Conservation (phyloP, 2,329 filamentous ascomycete species). For the Cytospora piceae region DNA sequence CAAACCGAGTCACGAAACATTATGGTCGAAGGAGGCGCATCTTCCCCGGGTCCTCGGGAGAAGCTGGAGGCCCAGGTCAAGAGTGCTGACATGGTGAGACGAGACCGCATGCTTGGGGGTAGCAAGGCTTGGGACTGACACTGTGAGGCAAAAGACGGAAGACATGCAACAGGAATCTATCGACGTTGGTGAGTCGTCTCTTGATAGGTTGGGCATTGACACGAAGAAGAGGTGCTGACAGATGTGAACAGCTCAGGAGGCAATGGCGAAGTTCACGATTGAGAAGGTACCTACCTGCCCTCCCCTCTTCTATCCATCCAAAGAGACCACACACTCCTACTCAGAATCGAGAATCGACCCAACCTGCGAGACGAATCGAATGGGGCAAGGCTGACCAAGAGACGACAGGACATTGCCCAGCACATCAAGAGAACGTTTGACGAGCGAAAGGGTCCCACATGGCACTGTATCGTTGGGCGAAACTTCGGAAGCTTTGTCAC, state of each 20-base stretch:
- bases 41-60: conserved; percentile 61
- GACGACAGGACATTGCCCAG: conserved; percentile 82
- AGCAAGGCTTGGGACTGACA: conserved; percentile 9
- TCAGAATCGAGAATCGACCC: neutral
- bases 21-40: conserved; percentile 34
- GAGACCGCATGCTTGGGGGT: neutral
- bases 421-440: conserved; percentile 98
- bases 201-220: conserved; percentile 1
- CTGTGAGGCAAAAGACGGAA: conserved; percentile 68
- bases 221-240: conserved; percentile 6
- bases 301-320: neutral
- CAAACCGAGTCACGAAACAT: conserved; percentile 3
- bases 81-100: conserved; percentile 94
- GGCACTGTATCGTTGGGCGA: conserved; percentile 98
- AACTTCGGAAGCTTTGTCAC: conserved; percentile 99
- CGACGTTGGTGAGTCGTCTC: conserved; percentile 78
- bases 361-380: neutral
- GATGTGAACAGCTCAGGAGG: conserved; percentile 56
- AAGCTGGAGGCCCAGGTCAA: conserved; percentile 94
- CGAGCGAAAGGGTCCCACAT: conserved; percentile 93
- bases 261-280: conserved; percentile 65
- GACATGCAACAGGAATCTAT: conserved; percentile 97
- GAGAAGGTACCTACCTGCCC: conserved; percentile 54
- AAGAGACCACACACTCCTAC: neutral
- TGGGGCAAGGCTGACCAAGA: conserved; percentile 18